Percentiles rank a stretch among this genome's conserved stretches.
Conservation (phyloP, 176 grass and related monocot genomes). For the Ampelocalamus luodianensis region DNA sequence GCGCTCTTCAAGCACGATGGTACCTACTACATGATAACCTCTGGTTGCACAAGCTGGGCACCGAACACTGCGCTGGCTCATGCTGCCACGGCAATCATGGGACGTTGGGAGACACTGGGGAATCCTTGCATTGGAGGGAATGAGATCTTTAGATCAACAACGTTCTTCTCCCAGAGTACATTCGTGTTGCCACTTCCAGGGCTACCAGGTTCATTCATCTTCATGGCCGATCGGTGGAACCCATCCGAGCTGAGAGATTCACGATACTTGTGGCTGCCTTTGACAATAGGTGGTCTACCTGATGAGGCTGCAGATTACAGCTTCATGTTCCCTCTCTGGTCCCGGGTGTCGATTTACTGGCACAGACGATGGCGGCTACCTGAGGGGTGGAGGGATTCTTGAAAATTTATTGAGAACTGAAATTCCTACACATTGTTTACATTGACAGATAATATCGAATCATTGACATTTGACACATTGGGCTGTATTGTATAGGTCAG, state of each 20-base stretch:
- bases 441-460: slow-evolving; percentile 45
- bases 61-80: slow-evolving; percentile 86
- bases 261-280: slow-evolving; percentile 85
- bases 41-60: slow-evolving; percentile 90
- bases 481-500: slow-evolving; percentile 52
- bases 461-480: slow-evolving; percentile 48
- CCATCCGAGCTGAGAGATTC: slow-evolving; percentile 81
- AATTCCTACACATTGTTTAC: slow-evolving; percentile 48
- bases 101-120: slow-evolving; percentile 91
- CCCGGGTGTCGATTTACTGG: slow-evolving; percentile 94
- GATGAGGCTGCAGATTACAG: slow-evolving; percentile 93
- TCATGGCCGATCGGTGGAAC: slow-evolving; percentile 99
- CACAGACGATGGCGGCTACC: slow-evolving; percentile 83
- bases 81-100: slow-evolving; percentile 77
- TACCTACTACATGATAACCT: slow-evolving; percentile 97
- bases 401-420: slow-evolving; percentile 34
- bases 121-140: slow-evolving; percentile 90
- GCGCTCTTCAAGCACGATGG: slow-evolving; percentile 79
- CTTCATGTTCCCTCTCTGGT: slow-evolving; percentile 96
- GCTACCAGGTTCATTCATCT: slow-evolving; percentile 78
- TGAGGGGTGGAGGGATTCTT: slow-evolving; percentile 64
- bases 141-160: slow-evolving; percentile 72
- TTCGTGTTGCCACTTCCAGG: slow-evolving; percentile 80
- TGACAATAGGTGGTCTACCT: slow-evolving; percentile 73
- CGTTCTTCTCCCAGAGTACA: slow-evolving; percentile 93